A percentile compares a stretch with the other conserved stretches of the same genome.
phyloP scores from a whole-genome alignment of 2,329 filamentous ascomycete species.

The Colletotrichum siamense region DNA sequence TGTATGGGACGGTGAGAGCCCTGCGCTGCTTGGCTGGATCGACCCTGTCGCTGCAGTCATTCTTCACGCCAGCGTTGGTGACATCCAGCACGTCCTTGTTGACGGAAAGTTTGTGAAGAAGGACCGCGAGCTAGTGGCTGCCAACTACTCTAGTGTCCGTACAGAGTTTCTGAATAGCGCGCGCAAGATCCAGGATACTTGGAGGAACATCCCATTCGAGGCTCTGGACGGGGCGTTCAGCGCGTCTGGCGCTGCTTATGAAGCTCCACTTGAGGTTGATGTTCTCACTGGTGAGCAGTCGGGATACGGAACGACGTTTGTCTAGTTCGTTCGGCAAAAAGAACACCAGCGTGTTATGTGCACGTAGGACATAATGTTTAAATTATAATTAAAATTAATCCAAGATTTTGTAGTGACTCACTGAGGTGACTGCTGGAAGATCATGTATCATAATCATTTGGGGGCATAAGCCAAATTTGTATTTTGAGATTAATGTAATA shows the following conservation, averaged over 20 bases:
- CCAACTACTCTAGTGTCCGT: constrained; percentile 31
- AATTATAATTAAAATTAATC: too few species aligned
- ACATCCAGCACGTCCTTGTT: constrained; percentile 56
- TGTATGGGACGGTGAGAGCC: constrained; percentile 55
- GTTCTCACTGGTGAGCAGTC: neutral
- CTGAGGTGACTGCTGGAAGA: rapidly evolving
- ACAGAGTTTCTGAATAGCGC: constrained; percentile 39
- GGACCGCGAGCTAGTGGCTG: constrained; percentile 39
- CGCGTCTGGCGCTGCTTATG: neutral
- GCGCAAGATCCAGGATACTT: constrained; percentile 32
- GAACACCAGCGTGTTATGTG: neutral
- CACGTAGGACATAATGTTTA: neutral
- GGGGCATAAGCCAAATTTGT: neutral
- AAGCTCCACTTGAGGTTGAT: constrained; percentile 5
- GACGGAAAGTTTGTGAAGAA: constrained; percentile 54
- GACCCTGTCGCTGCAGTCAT: constrained; percentile 63
- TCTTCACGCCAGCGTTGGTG: constrained; percentile 57
- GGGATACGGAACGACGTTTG: neutral
- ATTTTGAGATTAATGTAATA: neutral
- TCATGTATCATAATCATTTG: neutral
- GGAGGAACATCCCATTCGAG: constrained; percentile 28
- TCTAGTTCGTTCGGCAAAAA: neutral
- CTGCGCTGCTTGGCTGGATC: constrained; percentile 56
- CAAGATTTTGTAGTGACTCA: rapidly evolving
- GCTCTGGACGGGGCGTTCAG: constrained; percentile 29